Conservation (phyloP, 352 stramenopile genomes). For the Phytophthora sojae region DNA sequence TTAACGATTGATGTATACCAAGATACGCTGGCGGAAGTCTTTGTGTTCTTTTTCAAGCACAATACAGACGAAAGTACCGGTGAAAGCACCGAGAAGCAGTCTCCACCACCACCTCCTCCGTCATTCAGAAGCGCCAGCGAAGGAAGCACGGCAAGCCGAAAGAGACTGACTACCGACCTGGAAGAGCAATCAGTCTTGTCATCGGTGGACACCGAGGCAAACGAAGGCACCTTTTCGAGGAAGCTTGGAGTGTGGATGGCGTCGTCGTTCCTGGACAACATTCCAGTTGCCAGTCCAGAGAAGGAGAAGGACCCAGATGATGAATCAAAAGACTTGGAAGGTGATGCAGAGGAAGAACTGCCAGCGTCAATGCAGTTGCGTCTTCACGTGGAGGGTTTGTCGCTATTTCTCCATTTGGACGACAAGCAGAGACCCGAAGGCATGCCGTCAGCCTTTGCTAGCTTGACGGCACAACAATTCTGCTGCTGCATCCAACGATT, state of each 20-base stretch:
- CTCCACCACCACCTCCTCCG: slow-evolving; percentile 20
- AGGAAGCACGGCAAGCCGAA: slow-evolving; percentile 34
- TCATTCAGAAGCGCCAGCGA: slow-evolving; percentile 41
- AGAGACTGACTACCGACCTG: slow-evolving; percentile 14
- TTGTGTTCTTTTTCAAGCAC: slow-evolving; percentile 81
- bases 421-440: slow-evolving; percentile 41
- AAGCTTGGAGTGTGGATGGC: slow-evolving; percentile 68
- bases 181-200: slow-evolving; percentile 44
- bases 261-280: slow-evolving; percentile 65
- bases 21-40: slow-evolving; percentile 75
- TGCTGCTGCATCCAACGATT: slow-evolving; percentile 77
- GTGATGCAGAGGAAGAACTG: slow-evolving; percentile 41
- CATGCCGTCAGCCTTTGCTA: slow-evolving; percentile 59
- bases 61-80: slow-evolving; percentile 34
- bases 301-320: slow-evolving; percentile 37
- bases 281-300: slow-evolving; percentile 28
- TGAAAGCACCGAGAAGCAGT: slow-evolving; percentile 9
- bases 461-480: slow-evolving; percentile 75
- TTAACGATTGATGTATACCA: slow-evolving; percentile 83
- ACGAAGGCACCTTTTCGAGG: slow-evolving; percentile 52
- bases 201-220: slow-evolving; percentile 37
- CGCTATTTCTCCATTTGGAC: slow-evolving; percentile 69
- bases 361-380: slow-evolving; percentile 74
- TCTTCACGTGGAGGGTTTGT: slow-evolving; percentile 75
- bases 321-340: slow-evolving; percentile 12